Conservation (phyloP, 768 basidiomycete species). For the Mycena maculata region DNA sequence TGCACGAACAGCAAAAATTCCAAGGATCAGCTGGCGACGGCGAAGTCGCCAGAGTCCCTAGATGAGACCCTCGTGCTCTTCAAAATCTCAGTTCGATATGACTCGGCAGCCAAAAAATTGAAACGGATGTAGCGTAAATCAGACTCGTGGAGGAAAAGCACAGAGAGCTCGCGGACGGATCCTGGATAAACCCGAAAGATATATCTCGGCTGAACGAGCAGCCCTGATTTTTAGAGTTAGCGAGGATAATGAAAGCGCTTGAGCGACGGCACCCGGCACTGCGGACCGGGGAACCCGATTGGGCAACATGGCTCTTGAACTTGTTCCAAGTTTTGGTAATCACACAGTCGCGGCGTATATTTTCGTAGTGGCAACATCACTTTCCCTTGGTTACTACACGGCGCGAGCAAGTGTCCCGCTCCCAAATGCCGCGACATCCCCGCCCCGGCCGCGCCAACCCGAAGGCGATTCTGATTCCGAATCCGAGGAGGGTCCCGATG, state of each 20-base stretch:
- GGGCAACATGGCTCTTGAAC: too few species aligned
- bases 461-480: constrained; percentile 42
- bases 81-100: too few species aligned
- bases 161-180: constrained; percentile 19
- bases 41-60: constrained; percentile 3
- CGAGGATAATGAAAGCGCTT: too few species aligned
- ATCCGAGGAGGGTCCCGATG: constrained; percentile 36
- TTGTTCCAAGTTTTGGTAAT: too few species aligned
- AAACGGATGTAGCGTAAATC: background rate
- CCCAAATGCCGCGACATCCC: background rate
- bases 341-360: constrained; percentile 43
- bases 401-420: constrained; percentile 45
- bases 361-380: constrained; percentile 47
- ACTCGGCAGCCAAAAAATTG: constrained; percentile 2
- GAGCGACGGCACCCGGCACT: too few species aligned
- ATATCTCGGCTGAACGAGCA: too few species aligned
- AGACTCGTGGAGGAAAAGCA: constrained; percentile 20
- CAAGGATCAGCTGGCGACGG: background rate
- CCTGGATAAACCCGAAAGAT: constrained; percentile 1
- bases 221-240: background rate
- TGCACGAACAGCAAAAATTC: background rate
- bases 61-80: background rate
- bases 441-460: background rate
- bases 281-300: too few species aligned
- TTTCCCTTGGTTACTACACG: constrained; percentile 55